Conservation (phyloP, 352 stramenopile genomes). For the Peronospora belbahrii region DNA sequence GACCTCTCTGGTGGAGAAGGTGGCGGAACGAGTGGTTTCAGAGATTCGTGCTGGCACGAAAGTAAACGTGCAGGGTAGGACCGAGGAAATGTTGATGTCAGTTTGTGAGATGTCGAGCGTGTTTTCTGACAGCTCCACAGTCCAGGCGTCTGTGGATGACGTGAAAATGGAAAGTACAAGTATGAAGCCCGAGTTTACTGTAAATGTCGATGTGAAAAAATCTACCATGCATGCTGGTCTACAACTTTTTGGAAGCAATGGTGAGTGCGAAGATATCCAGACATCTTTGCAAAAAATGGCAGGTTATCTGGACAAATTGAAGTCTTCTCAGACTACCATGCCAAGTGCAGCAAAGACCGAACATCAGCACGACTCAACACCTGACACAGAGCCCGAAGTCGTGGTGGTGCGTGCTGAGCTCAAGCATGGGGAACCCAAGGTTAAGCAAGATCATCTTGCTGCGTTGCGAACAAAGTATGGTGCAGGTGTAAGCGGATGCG, state of each 20-base stretch:
- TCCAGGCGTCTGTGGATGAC: neutral
- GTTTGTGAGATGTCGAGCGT: neutral
- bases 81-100: neutral
- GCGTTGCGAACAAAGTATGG: constrained; percentile 62
- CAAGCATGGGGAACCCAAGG: neutral
- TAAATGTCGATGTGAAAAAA: neutral
- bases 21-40: constrained; percentile 10
- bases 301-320: constrained; percentile 15
- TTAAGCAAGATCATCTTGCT: constrained; percentile 12
- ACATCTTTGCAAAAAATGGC: constrained; percentile 38
- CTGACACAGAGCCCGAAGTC: constrained; percentile 2
- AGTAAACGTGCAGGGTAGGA: neutral
- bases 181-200: neutral
- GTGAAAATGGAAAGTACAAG: neutral
- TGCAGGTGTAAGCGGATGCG: constrained; percentile 41
- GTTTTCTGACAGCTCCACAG: neutral
- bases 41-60: neutral
- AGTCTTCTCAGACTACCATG: constrained; percentile 1
- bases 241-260: constrained; percentile 34
- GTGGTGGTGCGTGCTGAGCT: neutral
- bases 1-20: constrained; percentile 14
- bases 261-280: constrained; percentile 39
- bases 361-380: neutral
- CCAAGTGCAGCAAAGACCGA: neutral
- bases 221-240: neutral